phyloP scores from a whole-genome alignment of 2,329 filamentous ascomycete species.

The Monosporascus sp. region DNA sequence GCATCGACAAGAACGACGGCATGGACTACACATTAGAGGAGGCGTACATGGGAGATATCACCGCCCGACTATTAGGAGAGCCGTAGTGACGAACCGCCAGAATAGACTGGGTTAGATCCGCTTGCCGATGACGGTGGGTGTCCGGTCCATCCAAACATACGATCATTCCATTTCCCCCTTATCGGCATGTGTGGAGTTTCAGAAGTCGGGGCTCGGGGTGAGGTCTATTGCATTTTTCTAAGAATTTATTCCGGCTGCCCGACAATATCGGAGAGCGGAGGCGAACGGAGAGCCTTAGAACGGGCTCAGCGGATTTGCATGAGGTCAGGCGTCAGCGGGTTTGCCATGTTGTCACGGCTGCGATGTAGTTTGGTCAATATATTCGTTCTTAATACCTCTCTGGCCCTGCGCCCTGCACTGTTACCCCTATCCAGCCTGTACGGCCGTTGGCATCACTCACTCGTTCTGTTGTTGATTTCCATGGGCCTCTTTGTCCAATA shows the following conservation, averaged over 20 bases:
- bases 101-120: background rate
- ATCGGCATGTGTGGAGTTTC: slow-evolving; percentile 2
- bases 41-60: slow-evolving; percentile 86
- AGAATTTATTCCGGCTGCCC: too few species aligned
- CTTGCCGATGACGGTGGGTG: background rate
- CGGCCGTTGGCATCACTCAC: background rate
- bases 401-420: background rate
- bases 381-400: background rate
- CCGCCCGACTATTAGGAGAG: slow-evolving; percentile 77
- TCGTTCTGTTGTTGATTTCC: background rate
- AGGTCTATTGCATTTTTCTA: background rate
- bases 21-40: slow-evolving; percentile 84
- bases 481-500: too few species aligned
- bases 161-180: background rate
- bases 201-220: background rate
- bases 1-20: slow-evolving; percentile 73
- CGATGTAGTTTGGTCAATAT: background rate
- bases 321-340: background rate
- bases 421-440: background rate
- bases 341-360: background rate
- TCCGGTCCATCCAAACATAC: too few species aligned
- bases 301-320: background rate
- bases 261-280: background rate
- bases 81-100: slow-evolving; percentile 18
- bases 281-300: background rate